These are phyloP conservation scores for Ajuga chamaepitys DNA, from an alignment of 257 asterid species.

Conservation along the genomic window DNA sequence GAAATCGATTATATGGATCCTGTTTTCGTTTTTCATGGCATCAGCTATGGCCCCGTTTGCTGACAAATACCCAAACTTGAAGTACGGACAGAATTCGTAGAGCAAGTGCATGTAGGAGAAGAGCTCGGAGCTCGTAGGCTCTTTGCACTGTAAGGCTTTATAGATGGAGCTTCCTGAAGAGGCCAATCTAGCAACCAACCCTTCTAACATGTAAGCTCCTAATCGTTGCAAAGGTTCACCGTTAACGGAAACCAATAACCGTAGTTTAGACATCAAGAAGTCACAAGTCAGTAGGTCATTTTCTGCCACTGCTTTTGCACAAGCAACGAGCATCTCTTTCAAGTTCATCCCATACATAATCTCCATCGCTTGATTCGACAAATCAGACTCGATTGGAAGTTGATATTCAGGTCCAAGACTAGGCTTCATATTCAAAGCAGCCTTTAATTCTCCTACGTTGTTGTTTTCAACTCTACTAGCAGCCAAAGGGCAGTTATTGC, in stretches of 20 bases:
- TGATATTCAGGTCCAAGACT: too few relatives aligned
- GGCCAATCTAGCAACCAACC: constrained; percentile 59
- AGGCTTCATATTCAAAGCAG: too few relatives aligned
- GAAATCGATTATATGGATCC: constrained; percentile 76
- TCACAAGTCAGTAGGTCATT: constrained; percentile 36
- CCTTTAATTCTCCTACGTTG: constrained; percentile 34
- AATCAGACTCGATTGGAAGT: too few relatives aligned
- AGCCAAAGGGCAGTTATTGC: too few relatives aligned
- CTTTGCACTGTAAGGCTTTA: constrained; percentile 42
- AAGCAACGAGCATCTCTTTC: constrained; percentile 65
- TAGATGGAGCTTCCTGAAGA: constrained; percentile 67
- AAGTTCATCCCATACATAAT: constrained; percentile 53
- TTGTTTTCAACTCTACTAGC: too few relatives aligned
- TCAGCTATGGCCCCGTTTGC: constrained; percentile 93
- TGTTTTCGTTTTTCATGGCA: constrained; percentile 65
- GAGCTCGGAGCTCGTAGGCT: constrained; percentile 66
- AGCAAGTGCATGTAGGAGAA: constrained; percentile 63
- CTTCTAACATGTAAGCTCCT: constrained; percentile 87
- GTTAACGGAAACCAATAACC: constrained; percentile 74
- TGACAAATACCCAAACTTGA: constrained; percentile 85
- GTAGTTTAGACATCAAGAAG: constrained; percentile 39
- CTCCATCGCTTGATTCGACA: too few relatives aligned
- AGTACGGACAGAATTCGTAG: constrained; percentile 72
- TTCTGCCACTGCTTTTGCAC: constrained; percentile 65
- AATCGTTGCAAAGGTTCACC: constrained; percentile 85